Evolutionary conservation across 352 stramenopile species (phyloP).

Genomic region (Phytophthora lateralis): DNA sequence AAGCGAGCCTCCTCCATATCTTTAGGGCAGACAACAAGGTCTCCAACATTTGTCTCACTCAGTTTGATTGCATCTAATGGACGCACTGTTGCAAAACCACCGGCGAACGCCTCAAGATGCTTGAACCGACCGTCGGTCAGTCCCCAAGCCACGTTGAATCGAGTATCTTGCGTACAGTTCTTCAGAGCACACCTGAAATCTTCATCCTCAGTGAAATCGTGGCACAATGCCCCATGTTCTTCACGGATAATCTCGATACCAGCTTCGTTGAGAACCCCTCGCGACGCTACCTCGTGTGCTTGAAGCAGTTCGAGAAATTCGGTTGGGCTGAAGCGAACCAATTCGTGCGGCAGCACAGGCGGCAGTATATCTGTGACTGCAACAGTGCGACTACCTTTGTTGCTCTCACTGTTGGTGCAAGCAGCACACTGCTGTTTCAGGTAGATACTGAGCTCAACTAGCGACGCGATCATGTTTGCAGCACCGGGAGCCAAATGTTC

Average conservation of each 20-base stretch:
- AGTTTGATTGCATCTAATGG: constrained; percentile 6
- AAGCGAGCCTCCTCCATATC: constrained; percentile 27
- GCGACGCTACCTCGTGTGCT: constrained; percentile 19
- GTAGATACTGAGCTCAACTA: constrained; percentile 40
- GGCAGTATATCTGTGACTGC: constrained; percentile 24
- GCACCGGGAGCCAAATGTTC: constrained; percentile 31
- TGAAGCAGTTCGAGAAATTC: constrained; percentile 48
- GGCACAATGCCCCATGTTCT: constrained; percentile 18
- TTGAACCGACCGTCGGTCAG: constrained; percentile 41
- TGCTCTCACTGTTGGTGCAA: constrained; percentile 2
- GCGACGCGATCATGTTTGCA: constrained; percentile 37
- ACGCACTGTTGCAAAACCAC: constrained; percentile 49
- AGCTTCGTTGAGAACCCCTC: constrained; percentile 4
- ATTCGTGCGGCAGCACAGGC: constrained; percentile 48
- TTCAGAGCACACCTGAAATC: constrained; percentile 21
- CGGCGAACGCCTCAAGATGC: constrained; percentile 50
- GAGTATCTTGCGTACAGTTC: constrained; percentile 25
- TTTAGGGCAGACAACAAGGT: constrained; percentile 24
- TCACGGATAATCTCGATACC: constrained; percentile 16
- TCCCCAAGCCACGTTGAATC: constrained; percentile 47
- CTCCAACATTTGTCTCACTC: constrained; percentile 3
- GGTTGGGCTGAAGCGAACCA: constrained; percentile 38
- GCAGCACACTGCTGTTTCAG: constrained; percentile 17
- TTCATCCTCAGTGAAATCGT: constrained; percentile 30
- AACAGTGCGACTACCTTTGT: constrained; percentile 1